Percentiles rank a stretch among this genome's conserved stretches.
These are phyloP conservation scores for Trichodelitschia bisporula DNA, from an alignment of 495 filamentous ascomycete genomes.

Conservation along the genomic window DNA sequence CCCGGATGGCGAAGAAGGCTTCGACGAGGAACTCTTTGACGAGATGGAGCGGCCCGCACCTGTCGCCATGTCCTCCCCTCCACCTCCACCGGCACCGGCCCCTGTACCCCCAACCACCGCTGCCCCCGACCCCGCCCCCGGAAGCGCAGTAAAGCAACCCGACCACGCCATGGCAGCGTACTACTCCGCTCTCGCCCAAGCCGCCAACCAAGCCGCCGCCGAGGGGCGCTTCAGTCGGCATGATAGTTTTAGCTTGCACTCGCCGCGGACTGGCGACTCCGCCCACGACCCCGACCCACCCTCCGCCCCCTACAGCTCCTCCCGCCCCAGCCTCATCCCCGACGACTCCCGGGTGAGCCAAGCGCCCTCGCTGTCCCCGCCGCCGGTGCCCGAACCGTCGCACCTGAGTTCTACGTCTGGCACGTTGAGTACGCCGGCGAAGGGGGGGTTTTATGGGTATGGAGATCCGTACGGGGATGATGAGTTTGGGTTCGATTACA, in stretches of 20 bases:
- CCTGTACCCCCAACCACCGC: too few species aligned
- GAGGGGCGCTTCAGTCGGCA: conserved; percentile 40
- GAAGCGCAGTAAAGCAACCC: conserved; percentile 2
- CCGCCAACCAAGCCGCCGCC: conserved; percentile 45
- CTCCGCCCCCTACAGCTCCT: background rate
- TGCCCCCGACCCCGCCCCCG: too few species aligned
- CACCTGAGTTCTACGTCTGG: too few species aligned
- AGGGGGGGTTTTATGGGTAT: background rate
- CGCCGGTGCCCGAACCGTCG: too few species aligned
- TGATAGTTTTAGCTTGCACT: conserved; percentile 14
- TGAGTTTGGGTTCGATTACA: conserved; percentile 16
- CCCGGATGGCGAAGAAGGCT: conserved; percentile 4
- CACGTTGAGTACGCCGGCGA: background rate
- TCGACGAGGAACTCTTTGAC: conserved; percentile 15
- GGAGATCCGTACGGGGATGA: too few species aligned
- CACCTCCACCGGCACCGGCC: conserved; percentile 4
- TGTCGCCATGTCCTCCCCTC: background rate
- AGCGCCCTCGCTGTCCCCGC: too few species aligned
- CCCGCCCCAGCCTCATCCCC: conserved; percentile 15
- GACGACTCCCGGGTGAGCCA: conserved; percentile 15
- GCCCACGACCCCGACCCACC: conserved; percentile 2
- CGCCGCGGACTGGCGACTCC: conserved; percentile 10
- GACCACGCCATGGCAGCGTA: conserved; percentile 19
- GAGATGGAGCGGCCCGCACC: conserved; percentile 10
- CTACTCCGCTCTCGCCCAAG: conserved; percentile 58